Base-by-base conservation (phyloP, 169 alveolate species). In the Plasmodium gallinaceum region DNA sequence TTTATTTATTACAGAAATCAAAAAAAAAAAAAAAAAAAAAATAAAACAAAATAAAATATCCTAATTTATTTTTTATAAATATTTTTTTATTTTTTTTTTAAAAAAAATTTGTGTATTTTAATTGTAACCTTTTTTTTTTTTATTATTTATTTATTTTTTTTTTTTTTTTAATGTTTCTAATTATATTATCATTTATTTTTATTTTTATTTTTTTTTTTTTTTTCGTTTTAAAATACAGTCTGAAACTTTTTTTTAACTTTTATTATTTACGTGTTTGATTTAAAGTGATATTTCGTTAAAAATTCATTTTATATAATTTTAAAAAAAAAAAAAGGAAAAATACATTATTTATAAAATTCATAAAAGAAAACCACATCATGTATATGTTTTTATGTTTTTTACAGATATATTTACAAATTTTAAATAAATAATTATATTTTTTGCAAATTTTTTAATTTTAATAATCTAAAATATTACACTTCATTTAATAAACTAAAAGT, bases 241-340 rank as follows among this genome's bases (percentile, higher is more conserved):
- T 32, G 39, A 32, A 32, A 32, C 39, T 73, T 73, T 73, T 73
- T 73, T 73, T 73, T 73, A 37, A 73, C 70, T 26, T 10, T 57
- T 72, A 58, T 58, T 42, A n/a, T 26, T 58, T 74, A 48, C 60
- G 14, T 74, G 69, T 74, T 74, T 58, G 88, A 57, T 74, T 58
- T 74, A 64, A 64, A 37, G 52, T 51, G 57, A 74, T 60, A 72
- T 64, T 57, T 74, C 62, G 32, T 74, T 48, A 74, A 64, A 20
- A 39, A 42, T 26, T 32, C 70, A 74, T 74, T 74, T 48, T 43
- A 39, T 43, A 65, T 58, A 74, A 48, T 39, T 37, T 22, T 43
- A 65, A 58, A 74, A 39, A 43, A 65, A 58, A 74, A 39, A 60
- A 61, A 37, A 58, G 60, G 16, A 74, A 73, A 74, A 57, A 58